Conservation (phyloP, 2,329 filamentous ascomycete genomes). For the Diaporthe capsici region DNA sequence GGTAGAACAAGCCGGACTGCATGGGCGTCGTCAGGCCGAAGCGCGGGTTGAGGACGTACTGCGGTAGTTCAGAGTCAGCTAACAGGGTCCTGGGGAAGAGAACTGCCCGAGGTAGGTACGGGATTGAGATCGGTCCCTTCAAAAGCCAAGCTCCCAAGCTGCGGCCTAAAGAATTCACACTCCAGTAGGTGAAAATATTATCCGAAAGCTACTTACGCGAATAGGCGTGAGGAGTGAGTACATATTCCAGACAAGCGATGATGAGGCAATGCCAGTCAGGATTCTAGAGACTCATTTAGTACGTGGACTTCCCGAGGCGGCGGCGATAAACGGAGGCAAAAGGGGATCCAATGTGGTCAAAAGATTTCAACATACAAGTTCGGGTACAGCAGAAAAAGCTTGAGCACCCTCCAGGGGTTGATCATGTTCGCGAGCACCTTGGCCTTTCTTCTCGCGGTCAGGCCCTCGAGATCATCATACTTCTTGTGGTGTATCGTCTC, state of each 20-base stretch:
- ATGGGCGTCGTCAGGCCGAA: slow-evolving; percentile 75
- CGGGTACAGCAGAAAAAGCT: slow-evolving; percentile 71
- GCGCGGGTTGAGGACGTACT: slow-evolving; percentile 77
- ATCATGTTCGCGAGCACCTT: slow-evolving; percentile 70
- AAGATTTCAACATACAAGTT: slow-evolving; percentile 56
- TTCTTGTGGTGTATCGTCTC: slow-evolving; percentile 76
- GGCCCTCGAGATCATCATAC: slow-evolving; percentile 66
- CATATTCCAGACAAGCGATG: slow-evolving; percentile 78
- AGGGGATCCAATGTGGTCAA: neutral
- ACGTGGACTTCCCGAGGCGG: neutral
- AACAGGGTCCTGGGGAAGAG: neutral
- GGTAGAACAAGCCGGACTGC: slow-evolving; percentile 77
- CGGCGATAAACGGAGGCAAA: too few species aligned
- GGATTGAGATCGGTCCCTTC: neutral
- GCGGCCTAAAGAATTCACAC: neutral
- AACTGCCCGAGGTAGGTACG: neutral
- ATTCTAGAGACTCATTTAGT: slow-evolving; percentile 49
- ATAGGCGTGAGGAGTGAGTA: slow-evolving; percentile 78
- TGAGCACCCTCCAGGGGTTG: slow-evolving; percentile 71
- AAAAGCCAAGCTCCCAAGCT: neutral
- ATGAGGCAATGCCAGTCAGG: slow-evolving; percentile 69
- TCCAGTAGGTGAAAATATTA: neutral
- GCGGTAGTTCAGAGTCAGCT: neutral
- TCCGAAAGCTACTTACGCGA: slow-evolving; percentile 51
- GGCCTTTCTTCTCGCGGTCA: slow-evolving; percentile 58